phyloP scores from a whole-genome alignment of 129 eudicot genomes.

The Gnaphalium uliginosum region DNA sequence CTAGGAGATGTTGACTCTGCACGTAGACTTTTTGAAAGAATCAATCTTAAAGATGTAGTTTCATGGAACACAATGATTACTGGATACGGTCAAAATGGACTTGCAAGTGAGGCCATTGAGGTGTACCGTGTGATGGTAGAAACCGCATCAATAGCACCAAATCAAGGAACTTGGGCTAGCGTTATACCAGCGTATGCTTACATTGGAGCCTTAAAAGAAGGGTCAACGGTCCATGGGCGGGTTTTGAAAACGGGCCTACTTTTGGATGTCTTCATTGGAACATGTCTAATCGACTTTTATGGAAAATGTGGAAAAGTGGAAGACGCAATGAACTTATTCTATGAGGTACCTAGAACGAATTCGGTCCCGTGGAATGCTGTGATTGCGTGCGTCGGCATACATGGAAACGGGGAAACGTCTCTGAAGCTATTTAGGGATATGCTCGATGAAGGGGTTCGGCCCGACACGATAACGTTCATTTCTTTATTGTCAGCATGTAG shows the following conservation, averaged over 20 bases:
- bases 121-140: constrained; percentile 49
- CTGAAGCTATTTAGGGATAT: constrained; percentile 57
- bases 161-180: constrained; percentile 81
- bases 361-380: constrained; percentile 85
- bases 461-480: constrained; percentile 70
- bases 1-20: constrained; percentile 61
- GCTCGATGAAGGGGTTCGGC: constrained; percentile 60
- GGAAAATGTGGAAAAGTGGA: constrained; percentile 85
- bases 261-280: constrained; percentile 63
- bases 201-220: constrained; percentile 77
- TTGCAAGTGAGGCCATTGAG: constrained; percentile 82
- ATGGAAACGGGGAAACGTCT: constrained; percentile 68
- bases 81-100: constrained; percentile 84
- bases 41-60: constrained; percentile 57
- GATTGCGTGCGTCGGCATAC: constrained; percentile 73
- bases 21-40: constrained; percentile 44
- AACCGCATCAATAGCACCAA: constrained; percentile 42
- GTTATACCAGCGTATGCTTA: constrained; percentile 87
- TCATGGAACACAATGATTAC: constrained; percentile 90
- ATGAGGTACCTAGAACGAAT: constrained; percentile 51
- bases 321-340: constrained; percentile 67
- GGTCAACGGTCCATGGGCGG: constrained; percentile 55
- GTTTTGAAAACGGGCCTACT: constrained; percentile 49
- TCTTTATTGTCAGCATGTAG: constrained; percentile 80
- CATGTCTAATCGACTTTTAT: constrained; percentile 74